phyloP scores from a whole-genome alignment of 2,329 filamentous ascomycete species.

The Cladosporium sp. region DNA sequence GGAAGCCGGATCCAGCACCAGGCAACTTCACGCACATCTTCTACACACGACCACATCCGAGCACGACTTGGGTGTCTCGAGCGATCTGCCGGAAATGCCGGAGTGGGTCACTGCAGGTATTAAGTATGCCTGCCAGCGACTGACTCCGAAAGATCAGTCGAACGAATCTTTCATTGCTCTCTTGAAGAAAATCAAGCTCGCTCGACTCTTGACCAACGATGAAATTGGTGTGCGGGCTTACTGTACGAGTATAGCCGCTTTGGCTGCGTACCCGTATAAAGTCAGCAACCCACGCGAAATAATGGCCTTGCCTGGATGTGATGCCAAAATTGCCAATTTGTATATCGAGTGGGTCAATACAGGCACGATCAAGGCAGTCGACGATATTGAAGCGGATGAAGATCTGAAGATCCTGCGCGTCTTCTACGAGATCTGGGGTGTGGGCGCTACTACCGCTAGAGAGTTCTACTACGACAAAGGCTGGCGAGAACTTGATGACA shows the following conservation, averaged over 20 bases:
- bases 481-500: constrained; percentile 82
- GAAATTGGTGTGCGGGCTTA: constrained; percentile 82
- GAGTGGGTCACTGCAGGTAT: constrained; percentile 65
- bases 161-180: constrained; percentile 75
- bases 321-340: constrained; percentile 73
- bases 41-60: constrained; percentile 75
- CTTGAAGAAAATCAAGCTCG: constrained; percentile 71
- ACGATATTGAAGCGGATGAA: constrained; percentile 63
- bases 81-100: constrained; percentile 64
- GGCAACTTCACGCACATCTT: constrained; percentile 47
- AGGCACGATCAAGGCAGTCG: constrained; percentile 60
- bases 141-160: constrained; percentile 67
- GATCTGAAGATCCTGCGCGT: constrained; percentile 63
- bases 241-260: constrained; percentile 77
- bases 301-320: constrained; percentile 70
- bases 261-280: constrained; percentile 75
- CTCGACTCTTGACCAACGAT: constrained; percentile 71
- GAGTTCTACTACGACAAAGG: constrained; percentile 75
- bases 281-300: constrained; percentile 50
- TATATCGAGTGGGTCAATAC: constrained; percentile 72
- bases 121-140: constrained; percentile 77
- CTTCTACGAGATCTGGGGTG: constrained; percentile 91
- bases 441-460: constrained; percentile 76
- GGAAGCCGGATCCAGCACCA: constrained; percentile 33
- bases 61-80: constrained; percentile 57